These are phyloP conservation scores for Torulaspora globosa DNA, from an alignment of 1,139 yeast genomes.

Conservation along the genomic window DNA sequence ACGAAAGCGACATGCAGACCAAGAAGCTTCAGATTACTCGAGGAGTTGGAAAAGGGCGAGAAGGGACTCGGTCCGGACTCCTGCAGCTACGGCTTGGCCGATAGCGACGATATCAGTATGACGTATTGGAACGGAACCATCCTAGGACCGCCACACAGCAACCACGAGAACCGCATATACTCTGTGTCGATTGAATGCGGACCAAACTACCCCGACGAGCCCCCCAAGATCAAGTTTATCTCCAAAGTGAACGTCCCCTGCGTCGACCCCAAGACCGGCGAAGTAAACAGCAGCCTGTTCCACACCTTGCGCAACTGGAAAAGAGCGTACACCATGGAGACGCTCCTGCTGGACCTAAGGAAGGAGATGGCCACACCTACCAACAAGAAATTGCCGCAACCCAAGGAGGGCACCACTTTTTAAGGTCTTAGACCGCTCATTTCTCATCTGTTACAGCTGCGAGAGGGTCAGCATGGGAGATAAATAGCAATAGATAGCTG, in stretches of 20 bases:
- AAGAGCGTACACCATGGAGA: conserved; percentile 85
- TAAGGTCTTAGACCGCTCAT: conserved; percentile 19
- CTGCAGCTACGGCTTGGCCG: conserved; percentile 87
- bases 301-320: conserved; percentile 81
- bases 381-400: conserved; percentile 85
- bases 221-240: conserved; percentile 76
- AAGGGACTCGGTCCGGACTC: conserved; percentile 97
- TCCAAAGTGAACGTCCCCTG: conserved; percentile 89
- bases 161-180: conserved; percentile 91
- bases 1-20: conserved; percentile 48
- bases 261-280: conserved; percentile 64
- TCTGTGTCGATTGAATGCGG: conserved; percentile 80
- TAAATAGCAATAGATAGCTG: conserved; percentile 7
- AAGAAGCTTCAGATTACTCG: conserved; percentile 86
- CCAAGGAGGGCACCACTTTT: conserved; percentile 80
- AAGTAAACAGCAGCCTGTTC: conserved; percentile 57
- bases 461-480: conserved; percentile 2
- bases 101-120: conserved; percentile 86
- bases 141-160: conserved; percentile 93
- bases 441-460: background rate
- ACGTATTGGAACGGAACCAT: conserved; percentile 95
- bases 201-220: conserved; percentile 77
- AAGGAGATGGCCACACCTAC: conserved; percentile 80
- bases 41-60: conserved; percentile 96
- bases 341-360: conserved; percentile 79